Evolutionary conservation across 768 basidiomycete genomes (phyloP), one percentile per base, ranked within the genome.

Genomic region (Suillus placidus): DNA sequence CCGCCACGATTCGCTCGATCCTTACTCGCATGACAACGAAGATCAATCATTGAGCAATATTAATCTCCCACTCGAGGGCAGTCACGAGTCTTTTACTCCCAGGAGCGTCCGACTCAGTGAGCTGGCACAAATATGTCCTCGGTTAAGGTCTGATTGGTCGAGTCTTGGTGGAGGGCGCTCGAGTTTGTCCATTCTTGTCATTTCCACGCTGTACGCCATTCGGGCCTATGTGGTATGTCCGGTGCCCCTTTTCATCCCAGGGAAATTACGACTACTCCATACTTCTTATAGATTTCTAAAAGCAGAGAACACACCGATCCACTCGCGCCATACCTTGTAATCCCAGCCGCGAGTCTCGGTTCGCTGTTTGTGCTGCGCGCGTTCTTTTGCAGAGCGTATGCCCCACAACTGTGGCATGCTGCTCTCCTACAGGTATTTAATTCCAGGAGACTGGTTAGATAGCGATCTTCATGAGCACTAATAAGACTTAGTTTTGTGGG

Each of bases 351-450:
- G 6, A 52, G 72, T 47, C 35, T 76, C 2, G 64, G 68, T 55
- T 71, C 72, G 14, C 63, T 77, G 20, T 20, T 66, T 23, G 34
- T 72, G 23, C 57, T 72, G 52, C 67, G 67, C 58, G 26, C 69
- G 20, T 60, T 76, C 47, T 62, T 67, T 2, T 71, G 69, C 51
- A 69, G 70, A 63, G 60, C 60, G 9, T 66, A 74, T 55, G 62
- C 73, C 42, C 61, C 69, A 16, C 34, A 68, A 8, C 70, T 74
- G 47, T 81, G 74, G 74, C 74, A 81, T 55, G 72, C 72, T 43
- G 63, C 69, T 23, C 45, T 74, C 35, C 71, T 81, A 12, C 79
- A 80, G 69, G 81, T 81, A 69, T 42, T 30, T 26, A 30, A 40
- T 51, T 45, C 8, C 20, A 10, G 40, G 30, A 60, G 42, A 20